Evolutionary conservation across 2,329 filamentous ascomycete genomes (phyloP), one percentile per base, ranked within the genome.

Genomic region (Aciculosporium take): DNA sequence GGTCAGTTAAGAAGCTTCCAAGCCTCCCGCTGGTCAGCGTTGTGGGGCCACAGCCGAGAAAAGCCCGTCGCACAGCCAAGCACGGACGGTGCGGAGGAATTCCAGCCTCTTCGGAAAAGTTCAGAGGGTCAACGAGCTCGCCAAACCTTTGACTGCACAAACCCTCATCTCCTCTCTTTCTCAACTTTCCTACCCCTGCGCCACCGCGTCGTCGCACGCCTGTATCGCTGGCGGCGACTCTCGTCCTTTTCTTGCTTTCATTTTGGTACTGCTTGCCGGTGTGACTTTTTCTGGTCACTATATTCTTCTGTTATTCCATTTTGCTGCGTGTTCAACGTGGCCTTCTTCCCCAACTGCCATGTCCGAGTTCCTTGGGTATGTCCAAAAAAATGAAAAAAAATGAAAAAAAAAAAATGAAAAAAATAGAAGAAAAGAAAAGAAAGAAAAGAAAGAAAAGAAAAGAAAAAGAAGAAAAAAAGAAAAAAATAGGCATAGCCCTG

Each of bases 291-390:
- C 46, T 50, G 43, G 39, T 29, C 41, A 10, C 21, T 15, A 15
- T 13, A 12, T 44, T 40, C 32, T 41, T 58, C 57, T 58, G 25
- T 39, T n/a, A 23, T 56, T 47, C 18, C 18, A 25, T 17, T 28
- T 29, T 35, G 52, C 59, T 57, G 54, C 60, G 63, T 63, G 57
- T 60, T 63, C 48, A 55, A 64, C 63, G 63, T 61, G 58, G 59
- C 57, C 48, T 52, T 48, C 47, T 43, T 48, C 23, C 7, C 34
- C 6, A 25, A 46, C 52, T 50, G 55, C 55, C 55, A 76, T 76
- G 72, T 75, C 72, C 61, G 72, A 75, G 65, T 76, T 74, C 57
- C 63, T 76, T 56, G 72, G 72, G 72, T 76, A 65, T 49, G 66
- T 56, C 15, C 17, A 28, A 15, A n/a, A 20, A 6, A 17, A 23